Evolutionary conservation across 2,329 filamentous ascomycete species (phyloP), one percentile per base, ranked within the genome.

Genomic region (Byssoonygena ceratinophila): DNA sequence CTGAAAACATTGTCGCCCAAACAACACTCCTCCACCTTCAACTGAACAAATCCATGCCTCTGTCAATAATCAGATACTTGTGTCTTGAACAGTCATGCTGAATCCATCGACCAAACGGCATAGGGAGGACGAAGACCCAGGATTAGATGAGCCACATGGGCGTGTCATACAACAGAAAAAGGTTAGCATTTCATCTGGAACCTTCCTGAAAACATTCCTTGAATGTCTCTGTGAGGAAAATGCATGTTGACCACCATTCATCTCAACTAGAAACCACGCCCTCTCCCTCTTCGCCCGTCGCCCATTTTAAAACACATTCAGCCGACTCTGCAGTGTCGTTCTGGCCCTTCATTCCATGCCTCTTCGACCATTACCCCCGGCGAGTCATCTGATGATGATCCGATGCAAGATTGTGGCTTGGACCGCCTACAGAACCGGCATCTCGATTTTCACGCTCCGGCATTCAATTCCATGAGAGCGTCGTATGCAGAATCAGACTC

Each of bases 311-410:
- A 55, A 40, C 60, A 60, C 43, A 58, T 39, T 12, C 34, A 29
- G 9, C 40, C 20, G 6, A 9, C 27, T 25, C 20, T 22, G 29
- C 49, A 16, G 8, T 6, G 14, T 20, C 29, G 31, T 39, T 20
- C 29, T 6, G 39, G 9, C 12, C 49, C 49, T 27, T 45, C 49
- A 1, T 34, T 44, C 20, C 49, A 27, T 53, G 45, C 8, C 57
- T 59, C 25, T 55, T 58, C 36, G 49, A 61, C 27, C 60, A 54
- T 68, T n/a, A 71, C 66, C 1, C 67, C 68, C 0, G 60, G 59
- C 16, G 66, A 71, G 32, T 67, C 68, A 1, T 68, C 64, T 8
- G 65, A 67, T 22, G 64, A 69, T 23, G 66, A 69, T 23, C 22
- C 25, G 4, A 46, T 52, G 61, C 44, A 60, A 25, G 59, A 59